phyloP scores from a whole-genome alignment of 208 protist genomes.

The Leishmania mexicana region DNA sequence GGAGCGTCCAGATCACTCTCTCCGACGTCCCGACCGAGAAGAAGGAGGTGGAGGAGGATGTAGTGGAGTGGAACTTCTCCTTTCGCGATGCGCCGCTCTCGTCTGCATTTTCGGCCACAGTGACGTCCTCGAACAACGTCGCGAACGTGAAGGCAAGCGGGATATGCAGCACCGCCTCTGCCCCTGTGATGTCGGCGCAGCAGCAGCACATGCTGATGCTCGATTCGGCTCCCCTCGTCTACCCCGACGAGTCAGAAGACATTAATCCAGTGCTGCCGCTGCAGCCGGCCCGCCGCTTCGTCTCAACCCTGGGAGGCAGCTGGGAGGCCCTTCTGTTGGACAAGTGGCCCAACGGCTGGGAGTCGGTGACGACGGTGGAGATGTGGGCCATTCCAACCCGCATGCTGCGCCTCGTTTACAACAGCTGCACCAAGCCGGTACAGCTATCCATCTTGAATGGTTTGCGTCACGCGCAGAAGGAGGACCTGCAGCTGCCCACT shows the following conservation, averaged over 20 bases:
- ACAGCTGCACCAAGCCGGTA: slow-evolving; percentile 49
- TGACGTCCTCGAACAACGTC: neutral
- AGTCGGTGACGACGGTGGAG: slow-evolving; percentile 74
- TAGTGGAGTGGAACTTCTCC: slow-evolving; percentile 26
- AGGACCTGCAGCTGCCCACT: slow-evolving; percentile 56
- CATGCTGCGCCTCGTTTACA: slow-evolving; percentile 79
- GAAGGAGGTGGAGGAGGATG: neutral
- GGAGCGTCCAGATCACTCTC: neutral
- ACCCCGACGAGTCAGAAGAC: slow-evolving; percentile 76
- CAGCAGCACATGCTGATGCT: slow-evolving; percentile 10
- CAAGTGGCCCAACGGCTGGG: slow-evolving; percentile 90
- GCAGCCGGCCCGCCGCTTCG: slow-evolving; percentile 54
- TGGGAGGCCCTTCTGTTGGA: slow-evolving; percentile 87
- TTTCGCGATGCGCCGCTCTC: neutral
- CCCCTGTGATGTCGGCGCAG: slow-evolving; percentile 7
- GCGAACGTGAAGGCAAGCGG: neutral
- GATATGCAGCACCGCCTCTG: neutral
- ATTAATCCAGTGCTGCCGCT: slow-evolving; percentile 73
- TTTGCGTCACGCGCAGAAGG: slow-evolving; percentile 63
- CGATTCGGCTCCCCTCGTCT: slow-evolving; percentile 15
- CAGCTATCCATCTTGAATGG: slow-evolving; percentile 67
- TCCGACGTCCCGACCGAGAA: neutral
- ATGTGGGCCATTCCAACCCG: slow-evolving; percentile 77
- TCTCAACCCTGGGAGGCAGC: slow-evolving; percentile 64
- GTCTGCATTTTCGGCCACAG: neutral